A percentile compares a stretch with the other conserved stretches of the same genome.
phyloP scores from a whole-genome alignment of 768 basidiomycete genomes.

The Boletus fagicola region DNA sequence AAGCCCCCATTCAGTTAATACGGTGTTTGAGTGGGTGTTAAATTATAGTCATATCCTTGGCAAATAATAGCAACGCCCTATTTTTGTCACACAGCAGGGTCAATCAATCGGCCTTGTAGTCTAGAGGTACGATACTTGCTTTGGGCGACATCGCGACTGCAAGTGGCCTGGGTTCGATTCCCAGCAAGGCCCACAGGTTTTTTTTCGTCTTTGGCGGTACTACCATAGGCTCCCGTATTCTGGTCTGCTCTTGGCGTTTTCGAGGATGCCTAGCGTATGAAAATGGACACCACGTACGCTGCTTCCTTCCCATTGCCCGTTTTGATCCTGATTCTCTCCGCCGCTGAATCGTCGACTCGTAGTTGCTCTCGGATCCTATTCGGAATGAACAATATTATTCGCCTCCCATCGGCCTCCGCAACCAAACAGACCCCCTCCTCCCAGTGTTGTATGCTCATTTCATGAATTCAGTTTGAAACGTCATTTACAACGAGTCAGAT shows the following conservation, averaged over 20 bases:
- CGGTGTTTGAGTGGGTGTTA: too few relatives aligned
- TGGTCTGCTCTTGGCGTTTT: not conserved
- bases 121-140: conserved; percentile 38
- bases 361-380: not conserved
- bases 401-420: not conserved
- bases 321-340: not conserved
- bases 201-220: not conserved
- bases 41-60: too few relatives aligned
- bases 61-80: not conserved
- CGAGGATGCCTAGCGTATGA: not conserved
- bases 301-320: too few relatives aligned
- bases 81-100: fast-evolving
- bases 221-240: too few relatives aligned
- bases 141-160: conserved; percentile 25
- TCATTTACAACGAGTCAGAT: too few relatives aligned
- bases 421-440: too few relatives aligned
- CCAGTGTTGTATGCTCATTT: too few relatives aligned
- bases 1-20: too few relatives aligned
- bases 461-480: too few relatives aligned
- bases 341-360: not conserved
- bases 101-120: conserved; percentile 29
- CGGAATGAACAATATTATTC: not conserved
- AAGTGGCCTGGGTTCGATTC: conserved; percentile 43
- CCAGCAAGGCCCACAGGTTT: conserved; percentile 38
- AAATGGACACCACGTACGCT: too few relatives aligned